These are phyloP conservation scores for Metschnikowia reukaufii DNA, from an alignment of 805 yeast genomes.

Conservation along the genomic window DNA sequence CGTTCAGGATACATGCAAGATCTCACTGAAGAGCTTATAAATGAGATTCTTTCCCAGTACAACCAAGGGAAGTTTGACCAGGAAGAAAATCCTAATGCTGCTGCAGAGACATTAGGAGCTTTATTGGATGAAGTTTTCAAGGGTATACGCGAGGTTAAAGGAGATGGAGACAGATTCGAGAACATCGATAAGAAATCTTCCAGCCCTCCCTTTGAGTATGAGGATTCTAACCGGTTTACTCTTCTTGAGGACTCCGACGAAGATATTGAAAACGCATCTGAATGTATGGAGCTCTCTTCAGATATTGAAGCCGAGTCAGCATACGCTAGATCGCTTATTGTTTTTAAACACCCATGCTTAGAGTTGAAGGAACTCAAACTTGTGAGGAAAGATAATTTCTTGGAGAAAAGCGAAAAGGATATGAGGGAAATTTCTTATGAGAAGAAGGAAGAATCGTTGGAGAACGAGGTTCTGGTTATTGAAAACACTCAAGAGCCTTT, in stretches of 20 bases:
- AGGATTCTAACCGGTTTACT: background rate
- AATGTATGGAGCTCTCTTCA: background rate
- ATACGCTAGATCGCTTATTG: background rate
- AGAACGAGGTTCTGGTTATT: too few relatives aligned
- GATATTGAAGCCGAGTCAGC: background rate
- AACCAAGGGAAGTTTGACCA: background rate
- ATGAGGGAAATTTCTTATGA: too few relatives aligned
- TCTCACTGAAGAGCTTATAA: background rate
- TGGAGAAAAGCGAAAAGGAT: too few relatives aligned
- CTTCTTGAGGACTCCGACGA: constrained; percentile 1
- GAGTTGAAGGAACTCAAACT: background rate
- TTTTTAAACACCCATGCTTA: background rate
- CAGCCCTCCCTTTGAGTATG: background rate
- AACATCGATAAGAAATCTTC: background rate
- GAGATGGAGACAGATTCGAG: background rate
- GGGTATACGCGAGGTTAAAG: background rate
- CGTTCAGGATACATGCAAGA: background rate
- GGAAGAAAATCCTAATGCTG: background rate
- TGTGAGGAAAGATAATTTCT: background rate
- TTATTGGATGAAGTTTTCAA: background rate
- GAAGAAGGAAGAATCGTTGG: too few relatives aligned
- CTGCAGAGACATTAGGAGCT: background rate
- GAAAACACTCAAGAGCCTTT: too few relatives aligned
- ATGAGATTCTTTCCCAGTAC: background rate
- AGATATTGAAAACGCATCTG: too few relatives aligned